Conservation (phyloP, 108 stramenopile genomes). For the Skeletonema potamos region DNA sequence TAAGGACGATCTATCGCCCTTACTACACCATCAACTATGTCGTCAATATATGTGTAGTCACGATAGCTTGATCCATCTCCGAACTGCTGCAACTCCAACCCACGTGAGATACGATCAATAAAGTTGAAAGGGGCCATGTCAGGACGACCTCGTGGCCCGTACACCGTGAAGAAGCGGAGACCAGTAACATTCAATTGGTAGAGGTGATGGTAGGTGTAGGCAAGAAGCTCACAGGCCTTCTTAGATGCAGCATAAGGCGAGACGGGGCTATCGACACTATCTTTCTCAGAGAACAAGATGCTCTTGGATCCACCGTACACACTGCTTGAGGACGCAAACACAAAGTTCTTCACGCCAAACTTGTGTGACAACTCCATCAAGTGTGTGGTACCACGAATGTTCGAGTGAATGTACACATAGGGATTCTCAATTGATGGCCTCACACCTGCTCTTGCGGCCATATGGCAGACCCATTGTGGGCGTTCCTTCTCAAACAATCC, state of each 20-base stretch:
- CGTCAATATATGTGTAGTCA: slow-evolving; percentile 99
- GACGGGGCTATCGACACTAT: slow-evolving; percentile 95
- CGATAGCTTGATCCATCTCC: slow-evolving; percentile 93
- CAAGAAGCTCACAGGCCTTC: slow-evolving; percentile 96
- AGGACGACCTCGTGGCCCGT: slow-evolving; percentile 93
- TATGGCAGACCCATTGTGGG: slow-evolving; percentile 92
- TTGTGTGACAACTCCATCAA: slow-evolving; percentile 88
- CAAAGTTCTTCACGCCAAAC: slow-evolving; percentile 92
- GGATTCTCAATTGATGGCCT: slow-evolving; percentile 96
- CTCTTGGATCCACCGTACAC: slow-evolving; percentile 95
- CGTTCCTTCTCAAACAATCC: slow-evolving; percentile 75
- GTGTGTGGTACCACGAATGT: slow-evolving; percentile 94
- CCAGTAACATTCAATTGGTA: slow-evolving; percentile 92
- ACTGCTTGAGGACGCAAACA: slow-evolving; percentile 91
- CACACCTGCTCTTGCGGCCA: slow-evolving; percentile 96
- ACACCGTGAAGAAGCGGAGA: slow-evolving; percentile 99
- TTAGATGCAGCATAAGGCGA: slow-evolving; percentile 98
- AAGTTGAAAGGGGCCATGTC: slow-evolving; percentile 99
- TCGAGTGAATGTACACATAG: slow-evolving; percentile 95
- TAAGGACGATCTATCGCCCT: slow-evolving; percentile 93
- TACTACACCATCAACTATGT: slow-evolving; percentile 97
- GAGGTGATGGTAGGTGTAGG: slow-evolving; percentile 96
- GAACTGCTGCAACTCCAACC: slow-evolving; percentile 94
- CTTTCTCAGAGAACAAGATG: slow-evolving; percentile 92
- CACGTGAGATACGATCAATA: slow-evolving; percentile 91